These are phyloP conservation scores for Podochytrium sp. DNA, from an alignment of 192 early-diverging fungal species.

Conservation along the genomic window DNA sequence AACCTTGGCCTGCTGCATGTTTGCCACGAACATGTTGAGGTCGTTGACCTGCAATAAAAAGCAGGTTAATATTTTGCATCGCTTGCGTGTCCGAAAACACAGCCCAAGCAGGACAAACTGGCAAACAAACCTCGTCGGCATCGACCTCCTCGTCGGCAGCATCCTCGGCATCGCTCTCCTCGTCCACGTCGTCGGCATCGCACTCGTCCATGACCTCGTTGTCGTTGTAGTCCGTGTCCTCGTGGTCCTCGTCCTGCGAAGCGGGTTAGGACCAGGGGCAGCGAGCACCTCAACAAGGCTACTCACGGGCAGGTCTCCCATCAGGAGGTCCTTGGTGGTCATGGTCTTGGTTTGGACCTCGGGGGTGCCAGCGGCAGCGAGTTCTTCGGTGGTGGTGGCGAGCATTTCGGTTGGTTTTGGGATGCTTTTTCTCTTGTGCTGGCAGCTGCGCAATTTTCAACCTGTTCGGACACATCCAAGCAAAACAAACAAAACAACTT, in stretches of 20 bases:
- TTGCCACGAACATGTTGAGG: not conserved
- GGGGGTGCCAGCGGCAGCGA: not conserved
- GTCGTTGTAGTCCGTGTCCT: conserved; percentile 16
- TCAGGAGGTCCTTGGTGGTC: conserved; percentile 15
- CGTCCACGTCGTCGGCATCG: not conserved
- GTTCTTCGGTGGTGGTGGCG: conserved; percentile 1
- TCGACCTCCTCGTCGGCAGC: conserved; percentile 13
- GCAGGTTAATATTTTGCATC: not conserved
- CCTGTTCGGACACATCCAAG: too few species aligned
- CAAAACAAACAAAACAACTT: too few species aligned
- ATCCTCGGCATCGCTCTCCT: conserved; percentile 5
- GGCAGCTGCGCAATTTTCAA: too few species aligned
- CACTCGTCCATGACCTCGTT: not conserved
- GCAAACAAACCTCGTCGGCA: not conserved
- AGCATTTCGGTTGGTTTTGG: not conserved
- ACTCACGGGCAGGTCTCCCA: conserved; percentile 8
- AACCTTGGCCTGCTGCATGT: conserved; percentile 9
- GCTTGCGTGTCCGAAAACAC: not conserved
- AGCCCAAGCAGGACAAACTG: not conserved
- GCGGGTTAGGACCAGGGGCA: not conserved
- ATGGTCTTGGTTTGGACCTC: conserved; percentile 4
- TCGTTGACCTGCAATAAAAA: conserved; percentile 13
- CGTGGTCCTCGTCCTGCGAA: conserved; percentile 20
- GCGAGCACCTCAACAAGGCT: not conserved
- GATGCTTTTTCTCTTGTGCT: not conserved